Percentiles rank a stretch among this genome's conserved stretches.
These are phyloP conservation scores for Hanseniaspora jakobsenii DNA, from an alignment of 805 yeast genomes.

Conservation along the genomic window DNA sequence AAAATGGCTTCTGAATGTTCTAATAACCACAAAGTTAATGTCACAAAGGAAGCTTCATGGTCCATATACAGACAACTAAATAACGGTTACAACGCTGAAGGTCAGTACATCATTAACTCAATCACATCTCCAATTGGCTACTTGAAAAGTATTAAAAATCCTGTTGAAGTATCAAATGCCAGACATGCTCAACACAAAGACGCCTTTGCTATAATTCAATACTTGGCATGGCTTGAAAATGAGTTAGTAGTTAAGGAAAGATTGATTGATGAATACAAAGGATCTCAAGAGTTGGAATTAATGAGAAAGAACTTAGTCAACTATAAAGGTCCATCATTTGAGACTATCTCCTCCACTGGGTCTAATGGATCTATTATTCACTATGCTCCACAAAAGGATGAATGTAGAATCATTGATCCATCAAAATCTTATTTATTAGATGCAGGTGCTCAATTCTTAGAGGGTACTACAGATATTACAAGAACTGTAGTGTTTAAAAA, in stretches of 20 bases:
- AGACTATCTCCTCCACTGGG: constrained; percentile 66
- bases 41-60: constrained; percentile 57
- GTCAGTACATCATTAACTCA: constrained; percentile 20
- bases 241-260: constrained; percentile 34
- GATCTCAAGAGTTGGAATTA: constrained; percentile 45
- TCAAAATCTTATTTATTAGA: constrained; percentile 64
- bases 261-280: constrained; percentile 52
- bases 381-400: constrained; percentile 53
- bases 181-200: constrained; percentile 70
- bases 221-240: constrained; percentile 72
- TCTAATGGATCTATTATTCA: constrained; percentile 66
- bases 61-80: constrained; percentile 44
- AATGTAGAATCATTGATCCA: constrained; percentile 51
- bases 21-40: constrained; percentile 31
- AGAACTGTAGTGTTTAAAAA: constrained; percentile 61
- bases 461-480: constrained; percentile 95
- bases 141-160: constrained; percentile 67
- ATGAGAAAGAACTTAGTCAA: constrained; percentile 44
- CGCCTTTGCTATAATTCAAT: constrained; percentile 62
- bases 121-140: constrained; percentile 50
- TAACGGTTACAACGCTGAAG: constrained; percentile 17
- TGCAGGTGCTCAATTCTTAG: constrained; percentile 82
- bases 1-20: constrained; percentile 19
- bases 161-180: constrained; percentile 58
- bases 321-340: constrained; percentile 60